Evolutionary conservation across 2,329 filamentous ascomycete species (phyloP).

Genomic region (Harringtonia aguacate): DNA sequence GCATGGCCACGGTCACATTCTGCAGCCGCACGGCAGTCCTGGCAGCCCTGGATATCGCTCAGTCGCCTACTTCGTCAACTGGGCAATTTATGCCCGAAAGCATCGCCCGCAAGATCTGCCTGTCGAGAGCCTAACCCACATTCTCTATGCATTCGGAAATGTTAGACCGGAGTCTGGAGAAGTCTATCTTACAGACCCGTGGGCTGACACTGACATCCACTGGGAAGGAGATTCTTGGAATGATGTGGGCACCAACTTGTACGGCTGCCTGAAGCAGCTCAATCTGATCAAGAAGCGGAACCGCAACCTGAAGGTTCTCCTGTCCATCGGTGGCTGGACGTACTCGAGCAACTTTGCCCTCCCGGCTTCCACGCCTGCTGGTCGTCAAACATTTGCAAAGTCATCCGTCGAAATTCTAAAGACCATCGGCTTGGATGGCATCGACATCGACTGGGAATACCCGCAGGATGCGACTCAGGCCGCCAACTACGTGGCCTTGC

Average conservation of each 20-base stretch:
- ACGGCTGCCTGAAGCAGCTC: conserved; percentile 82
- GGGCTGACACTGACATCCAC: conserved; percentile 64
- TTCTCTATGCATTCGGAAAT: conserved; percentile 88
- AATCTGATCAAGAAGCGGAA: conserved; percentile 73
- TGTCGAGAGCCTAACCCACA: conserved; percentile 70
- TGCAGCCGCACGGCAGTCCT: not conserved
- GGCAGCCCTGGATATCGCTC: conserved; percentile 41
- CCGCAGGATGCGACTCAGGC: conserved; percentile 45
- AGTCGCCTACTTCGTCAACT: conserved; percentile 67
- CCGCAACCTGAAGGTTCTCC: conserved; percentile 72
- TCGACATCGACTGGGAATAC: conserved; percentile 51
- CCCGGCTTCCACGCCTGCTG: conserved; percentile 59
- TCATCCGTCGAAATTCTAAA: conserved; percentile 66
- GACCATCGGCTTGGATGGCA: conserved; percentile 66
- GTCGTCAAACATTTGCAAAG: conserved; percentile 61
- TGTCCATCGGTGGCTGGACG: conserved; percentile 89
- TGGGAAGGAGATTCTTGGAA: conserved; percentile 61
- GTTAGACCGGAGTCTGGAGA: conserved; percentile 69
- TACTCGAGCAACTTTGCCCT: conserved; percentile 75
- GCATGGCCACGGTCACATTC: no score
- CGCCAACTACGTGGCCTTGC: conserved; percentile 45
- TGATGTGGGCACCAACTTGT: conserved; percentile 67
- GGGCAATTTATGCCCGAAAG: conserved; percentile 80
- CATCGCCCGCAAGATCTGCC: conserved; percentile 80
- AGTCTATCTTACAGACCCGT: conserved; percentile 54